phyloP scores from a whole-genome alignment of 176 grass and related monocot species.

The barley (Hordeum vulgare) region MorexV3_pseudomolecules_assembly NC_058522.1:361323677-361324176 shows the following conservation, averaged over 20 bases:
- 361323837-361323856: conserved; percentile 65
- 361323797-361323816: conserved; percentile 88
- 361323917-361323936: conserved; percentile 43
- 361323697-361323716: not conserved
- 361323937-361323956: not conserved
- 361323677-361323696: not conserved
- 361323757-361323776: conserved; percentile 20
- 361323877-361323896: conserved; percentile 63
- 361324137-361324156: not conserved
- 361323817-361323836: conserved; percentile 87
- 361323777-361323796: conserved; percentile 44
- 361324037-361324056: not conserved
- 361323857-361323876: conserved; percentile 81
- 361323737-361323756: not conserved
- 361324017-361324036: not conserved
- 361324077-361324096: not conserved
- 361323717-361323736: not conserved
- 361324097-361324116: not conserved
- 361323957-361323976: not conserved
- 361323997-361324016: not conserved
- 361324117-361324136: not conserved
- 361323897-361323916: conserved; percentile 79
- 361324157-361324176: conserved; percentile 74
- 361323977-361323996: not conserved
- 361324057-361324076: no score